Evolutionary conservation across 768 basidiomycete genomes (phyloP).

Genomic region (Trametes meyenii): DNA sequence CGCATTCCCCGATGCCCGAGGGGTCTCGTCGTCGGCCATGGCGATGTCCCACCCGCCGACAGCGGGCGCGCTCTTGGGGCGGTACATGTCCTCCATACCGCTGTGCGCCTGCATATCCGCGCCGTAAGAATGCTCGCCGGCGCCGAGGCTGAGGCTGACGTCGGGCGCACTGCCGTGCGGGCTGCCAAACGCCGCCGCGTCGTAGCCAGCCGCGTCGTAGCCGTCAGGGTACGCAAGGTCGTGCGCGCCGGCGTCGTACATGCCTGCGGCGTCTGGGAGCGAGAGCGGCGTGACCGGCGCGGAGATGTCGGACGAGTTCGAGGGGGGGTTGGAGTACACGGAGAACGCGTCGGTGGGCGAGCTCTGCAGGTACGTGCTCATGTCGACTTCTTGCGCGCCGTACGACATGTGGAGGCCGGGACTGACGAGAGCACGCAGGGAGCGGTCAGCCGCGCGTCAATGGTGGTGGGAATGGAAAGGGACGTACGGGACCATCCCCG

Average conservation of each 20-base stretch:
- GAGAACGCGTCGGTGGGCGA: constrained; percentile 15
- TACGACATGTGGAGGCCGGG: neutral
- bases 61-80: constrained; percentile 10
- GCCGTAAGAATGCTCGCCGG: neutral
- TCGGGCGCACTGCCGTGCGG: neutral
- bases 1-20: constrained; percentile 1
- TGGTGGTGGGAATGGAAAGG: neutral
- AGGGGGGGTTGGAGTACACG: constrained; percentile 20
- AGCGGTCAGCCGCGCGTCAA: neutral
- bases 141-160: neutral
- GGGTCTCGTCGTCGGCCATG: constrained; percentile 17
- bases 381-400: neutral
- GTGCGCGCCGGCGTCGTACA: constrained; percentile 1
- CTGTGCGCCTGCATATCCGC: constrained; percentile 9
- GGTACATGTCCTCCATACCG: constrained; percentile 12
- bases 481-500: constrained; percentile 14
- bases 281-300: constrained; percentile 27
- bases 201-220: neutral
- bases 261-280: constrained; percentile 2
- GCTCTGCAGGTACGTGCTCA: constrained; percentile 1
- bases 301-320: constrained; percentile 21
- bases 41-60: constrained; percentile 8
- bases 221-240: constrained; percentile 5
- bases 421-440: neutral
- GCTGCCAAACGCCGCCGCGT: neutral